Base-by-base conservation (phyloP, 73 alveolate genomes). In the Paramecium biaurelia region DNA sequence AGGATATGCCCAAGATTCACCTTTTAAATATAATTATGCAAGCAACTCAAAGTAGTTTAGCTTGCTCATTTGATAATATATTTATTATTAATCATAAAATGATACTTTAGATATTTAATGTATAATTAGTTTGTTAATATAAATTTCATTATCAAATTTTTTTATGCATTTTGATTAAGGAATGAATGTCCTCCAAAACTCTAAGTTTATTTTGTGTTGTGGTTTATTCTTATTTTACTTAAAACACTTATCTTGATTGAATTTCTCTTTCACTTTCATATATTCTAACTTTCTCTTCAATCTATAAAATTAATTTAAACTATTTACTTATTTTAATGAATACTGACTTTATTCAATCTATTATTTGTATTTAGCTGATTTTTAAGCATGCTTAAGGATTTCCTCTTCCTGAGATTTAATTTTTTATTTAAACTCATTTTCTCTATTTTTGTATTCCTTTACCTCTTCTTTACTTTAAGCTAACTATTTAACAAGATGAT, bases 131-230 rank as follows among this genome's bases (percentile, higher is more conserved):
- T 30, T 32, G 84, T 63, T 23, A 63, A 63, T 30, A 53, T 63
- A 63, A 63, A 63, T 30, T 63, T 63, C 59, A 12, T 32, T 5
- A 74, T 74, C 90, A 79, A 38, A 79, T 21, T 41, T 79, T 79
- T 79, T 34, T 79, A 47, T 79, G 90, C 56, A 30, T 23, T 47
- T 79, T 79, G 23, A 79, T 79, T 57, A 79, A 7, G 47, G 90
- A 79, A 30, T 79, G 74, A 12, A 79, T 79, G n/a, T 79, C 90
- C 23, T 79, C 90, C 28, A 79, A 79, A 14, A 79, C 90, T 47
- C 90, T 79, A 10, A 79, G 32, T 14, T 79, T 79, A 79, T 79
- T 79, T 43, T 79, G n/a, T 21, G 70, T 79, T 8, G 26, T 24
- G 6, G 24, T 7, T 45, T 41, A 43, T 18, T 79, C 90, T 24